Conservation (phyloP, 1,139 yeast species). For the Suhomyces chickasaworum region DNA sequence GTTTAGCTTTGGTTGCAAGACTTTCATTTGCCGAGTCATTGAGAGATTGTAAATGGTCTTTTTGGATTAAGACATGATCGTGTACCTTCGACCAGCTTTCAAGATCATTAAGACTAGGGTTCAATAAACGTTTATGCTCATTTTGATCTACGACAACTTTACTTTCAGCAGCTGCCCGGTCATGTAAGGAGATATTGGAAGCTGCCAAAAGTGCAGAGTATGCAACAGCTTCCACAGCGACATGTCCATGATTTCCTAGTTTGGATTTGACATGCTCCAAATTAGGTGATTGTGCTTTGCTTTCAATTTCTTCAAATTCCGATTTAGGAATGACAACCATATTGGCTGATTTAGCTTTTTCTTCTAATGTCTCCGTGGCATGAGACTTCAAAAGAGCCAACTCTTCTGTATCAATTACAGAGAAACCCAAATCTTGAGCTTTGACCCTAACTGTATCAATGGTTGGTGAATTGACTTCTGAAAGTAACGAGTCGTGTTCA, state of each 20-base stretch:
- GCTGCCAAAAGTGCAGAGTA: constrained; percentile 10
- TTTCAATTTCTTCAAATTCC: constrained; percentile 16
- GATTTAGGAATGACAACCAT: constrained; percentile 17
- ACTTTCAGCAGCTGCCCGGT: constrained; percentile 22
- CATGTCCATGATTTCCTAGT: constrained; percentile 24
- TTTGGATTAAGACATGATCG: constrained; percentile 23
- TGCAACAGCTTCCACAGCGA: constrained; percentile 8
- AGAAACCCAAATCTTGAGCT: constrained; percentile 18
- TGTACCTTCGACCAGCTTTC: constrained; percentile 20
- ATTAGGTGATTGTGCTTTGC: constrained; percentile 21
- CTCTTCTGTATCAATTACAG: constrained; percentile 18
- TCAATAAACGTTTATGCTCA: constrained; percentile 20
- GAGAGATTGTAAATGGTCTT: constrained; percentile 16
- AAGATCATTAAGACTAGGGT: constrained; percentile 14
- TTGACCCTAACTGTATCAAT: constrained; percentile 14
- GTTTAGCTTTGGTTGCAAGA: constrained; percentile 19
- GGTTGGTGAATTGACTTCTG: constrained; percentile 19
- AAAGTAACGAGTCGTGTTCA: constrained; percentile 12
- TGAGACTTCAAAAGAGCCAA: constrained; percentile 15
- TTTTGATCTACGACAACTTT: constrained; percentile 21
- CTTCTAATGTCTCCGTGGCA: constrained; percentile 18
- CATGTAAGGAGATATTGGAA: constrained; percentile 19
- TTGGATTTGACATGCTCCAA: constrained; percentile 24
- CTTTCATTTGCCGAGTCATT: constrained; percentile 18
- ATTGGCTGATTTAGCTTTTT: constrained; percentile 18